phyloP scores from a whole-genome alignment of 1,284 basidiomycete species.

The Puccinia polysora region DNA sequence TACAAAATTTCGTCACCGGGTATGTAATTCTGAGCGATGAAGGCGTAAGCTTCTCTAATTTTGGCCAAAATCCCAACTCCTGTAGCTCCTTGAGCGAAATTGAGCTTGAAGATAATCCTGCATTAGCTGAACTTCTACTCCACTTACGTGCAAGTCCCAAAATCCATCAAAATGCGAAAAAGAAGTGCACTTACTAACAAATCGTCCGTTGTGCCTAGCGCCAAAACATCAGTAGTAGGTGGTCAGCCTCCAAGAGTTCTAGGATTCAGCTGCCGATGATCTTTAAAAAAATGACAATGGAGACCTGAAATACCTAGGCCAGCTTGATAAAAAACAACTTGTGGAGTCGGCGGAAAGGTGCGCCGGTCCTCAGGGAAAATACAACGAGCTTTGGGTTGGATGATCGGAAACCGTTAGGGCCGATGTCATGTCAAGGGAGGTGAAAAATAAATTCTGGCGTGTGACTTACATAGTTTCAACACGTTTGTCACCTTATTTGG shows the following conservation, averaged over 20 bases:
- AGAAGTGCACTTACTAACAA: conserved; percentile 1
- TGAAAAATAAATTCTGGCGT: background rate
- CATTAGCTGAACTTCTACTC: background rate
- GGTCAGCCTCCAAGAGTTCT: background rate
- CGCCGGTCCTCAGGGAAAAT: conserved; percentile 40
- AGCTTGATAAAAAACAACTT: conserved; percentile 42
- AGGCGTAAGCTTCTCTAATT: conserved; percentile 46
- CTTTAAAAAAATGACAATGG: background rate
- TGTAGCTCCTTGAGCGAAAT: conserved; percentile 39
- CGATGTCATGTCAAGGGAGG: background rate
- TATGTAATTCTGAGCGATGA: conserved; percentile 45
- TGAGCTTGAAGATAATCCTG: background rate
- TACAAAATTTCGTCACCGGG: conserved; percentile 46
- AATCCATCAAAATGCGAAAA: background rate
- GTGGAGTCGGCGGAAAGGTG: conserved; percentile 39
- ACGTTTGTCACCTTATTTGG: conserved; percentile 32
- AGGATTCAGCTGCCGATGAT: background rate
- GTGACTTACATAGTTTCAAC: conserved; percentile 24
- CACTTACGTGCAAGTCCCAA: too few relatives aligned
- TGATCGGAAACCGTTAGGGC: background rate
- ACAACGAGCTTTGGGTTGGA: conserved; percentile 18
- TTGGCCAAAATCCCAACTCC: conserved; percentile 46
- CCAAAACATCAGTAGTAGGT: background rate
- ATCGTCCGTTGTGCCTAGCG: conserved; percentile 32
- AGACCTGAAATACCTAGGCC: conserved; percentile 15